Evolutionary conservation across 2,329 filamentous ascomycete genomes (phyloP), one percentile per base, ranked within the genome.

Genomic region (Leptodontidium sp.): DNA sequence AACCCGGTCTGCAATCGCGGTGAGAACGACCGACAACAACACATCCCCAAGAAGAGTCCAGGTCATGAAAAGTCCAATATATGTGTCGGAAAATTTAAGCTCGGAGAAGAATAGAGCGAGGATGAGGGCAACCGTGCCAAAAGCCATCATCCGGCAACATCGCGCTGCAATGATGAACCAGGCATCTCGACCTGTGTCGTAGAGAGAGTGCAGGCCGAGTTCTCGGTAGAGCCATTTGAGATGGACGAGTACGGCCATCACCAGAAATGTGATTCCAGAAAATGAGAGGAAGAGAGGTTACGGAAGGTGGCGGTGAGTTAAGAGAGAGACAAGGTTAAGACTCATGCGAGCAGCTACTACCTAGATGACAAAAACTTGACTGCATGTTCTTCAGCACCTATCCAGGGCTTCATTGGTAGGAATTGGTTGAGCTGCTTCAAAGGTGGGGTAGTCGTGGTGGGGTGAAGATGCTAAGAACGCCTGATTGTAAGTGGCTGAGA

Each of bases 1-100:
- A 52, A 88, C 75, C 0, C 80, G 79, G 76, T 90, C 88, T n/a
- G 88, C 86, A 64, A 89, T 79, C 4, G 87, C 75, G 0, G 88
- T 88, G 49, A 90, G 81, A 12, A 86, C 35, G 55, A 89, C 82
- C 70, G 87, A 89, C 68, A 90, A 84, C 57, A 82, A 76, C 8
- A 87, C 82, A 76, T 90, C 88, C 24, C 88, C 88, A 7, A 82
- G 79, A 6, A 90, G 79, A 0, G 88, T 90, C 65, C 89, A 75
- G 0, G 87, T 89, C 88, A 90, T 90, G 79, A 90, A 90, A 1
- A 89, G 78, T 2, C 88, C 88, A 67, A 88, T 86, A n/a, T 79
- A 79, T 0, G 82, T 80, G 69, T 87, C 82, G 1, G 84, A 82
- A 64, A 85, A 81, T 11, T 80, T 81, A 0, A 89, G 80, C 1